Base-by-base conservation (phyloP, 1,139 yeast species). In the Pichia sp. region DNA sequence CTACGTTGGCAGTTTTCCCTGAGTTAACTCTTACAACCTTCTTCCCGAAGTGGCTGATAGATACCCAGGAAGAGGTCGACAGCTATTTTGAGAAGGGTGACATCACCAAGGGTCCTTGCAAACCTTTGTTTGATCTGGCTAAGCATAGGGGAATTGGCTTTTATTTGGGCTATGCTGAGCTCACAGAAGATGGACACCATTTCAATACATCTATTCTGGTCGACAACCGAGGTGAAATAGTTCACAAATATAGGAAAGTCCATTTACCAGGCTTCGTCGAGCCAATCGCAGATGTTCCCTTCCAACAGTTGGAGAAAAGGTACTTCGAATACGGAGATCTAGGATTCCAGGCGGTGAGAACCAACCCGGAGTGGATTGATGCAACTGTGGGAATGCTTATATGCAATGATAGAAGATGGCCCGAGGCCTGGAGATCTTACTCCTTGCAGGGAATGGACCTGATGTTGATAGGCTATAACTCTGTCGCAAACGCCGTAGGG, bases 321-420 rank as follows among this genome's bases (percentile, higher is more conserved):
- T 71, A 71, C 56, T 71, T 71, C 51, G 51, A 56, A 47, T 55
- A 57, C 19, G 63, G 74, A 34, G 70, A 71, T 58, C 49, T 59
- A 41, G 71, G 72, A 11, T 71, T 74, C 70, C 65, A 73, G 59
- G 62, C 65, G 34, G 68, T 61, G 30, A 56, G 63, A 53, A 60
- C 62, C 6, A 47, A 51, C 26, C 54, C 58, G n/a, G 53, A 49
- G 19, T 51, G 53, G 54, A 54, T 54, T 19, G 57, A 50, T 44
- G 55, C 59, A 8, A 56, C 55, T 26, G 54, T 56, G 19, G 59
- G 59, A 31, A 69, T 69, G 66, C 59, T 71, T 50, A 71, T 71
- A 43, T 71, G 75, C 59, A 72, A 72, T 53, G 75, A 71, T 58
- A 64, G 74, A 61, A 67, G 74, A 61, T 71, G 75, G 74, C 71